phyloP scores from a whole-genome alignment of 495 filamentous ascomycete species.

The Tuber aestivum region DNA sequence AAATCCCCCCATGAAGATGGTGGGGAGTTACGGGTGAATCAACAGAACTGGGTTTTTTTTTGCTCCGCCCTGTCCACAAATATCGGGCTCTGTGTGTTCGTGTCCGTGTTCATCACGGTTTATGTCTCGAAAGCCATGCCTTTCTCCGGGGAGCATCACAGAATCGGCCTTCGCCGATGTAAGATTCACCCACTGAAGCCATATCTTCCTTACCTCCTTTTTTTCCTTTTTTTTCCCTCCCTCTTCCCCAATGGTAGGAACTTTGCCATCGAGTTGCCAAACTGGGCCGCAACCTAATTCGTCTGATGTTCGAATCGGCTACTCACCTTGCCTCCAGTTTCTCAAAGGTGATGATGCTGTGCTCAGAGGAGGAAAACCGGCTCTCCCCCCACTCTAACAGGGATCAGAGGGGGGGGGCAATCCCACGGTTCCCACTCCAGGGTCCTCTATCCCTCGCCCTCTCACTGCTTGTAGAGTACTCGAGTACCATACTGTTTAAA shows the following conservation, averaged over 20 bases:
- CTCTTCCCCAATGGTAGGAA: not conserved
- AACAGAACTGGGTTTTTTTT: not conserved
- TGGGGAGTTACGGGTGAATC: not conserved
- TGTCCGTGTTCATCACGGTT: not conserved
- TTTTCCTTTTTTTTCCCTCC: not conserved
- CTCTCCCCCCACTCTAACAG: conserved; percentile 17
- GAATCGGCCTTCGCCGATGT: not conserved
- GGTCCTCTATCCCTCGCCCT: not conserved
- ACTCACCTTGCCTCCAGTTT: conserved; percentile 31
- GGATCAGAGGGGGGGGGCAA: conserved; percentile 23
- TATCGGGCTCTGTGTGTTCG: conserved; percentile 2
- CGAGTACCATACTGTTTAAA: conserved; percentile 5
- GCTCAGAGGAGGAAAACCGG: not conserved
- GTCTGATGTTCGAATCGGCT: conserved; percentile 34
- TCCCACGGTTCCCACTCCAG: conserved; percentile 27
- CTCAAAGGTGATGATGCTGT: conserved; percentile 23
- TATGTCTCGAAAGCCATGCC: not conserved
- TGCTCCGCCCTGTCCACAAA: not conserved
- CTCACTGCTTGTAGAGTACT: too few relatives aligned
- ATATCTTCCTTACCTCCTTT: not conserved
- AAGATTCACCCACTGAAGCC: not conserved
- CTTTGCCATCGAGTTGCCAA: conserved; percentile 33
- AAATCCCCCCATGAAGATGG: not conserved
- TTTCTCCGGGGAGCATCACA: not conserved
- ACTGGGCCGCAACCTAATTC: conserved; percentile 24